Base-by-base conservation (phyloP, 2,329 filamentous ascomycete genomes). In the Epichloe baconii region DNA sequence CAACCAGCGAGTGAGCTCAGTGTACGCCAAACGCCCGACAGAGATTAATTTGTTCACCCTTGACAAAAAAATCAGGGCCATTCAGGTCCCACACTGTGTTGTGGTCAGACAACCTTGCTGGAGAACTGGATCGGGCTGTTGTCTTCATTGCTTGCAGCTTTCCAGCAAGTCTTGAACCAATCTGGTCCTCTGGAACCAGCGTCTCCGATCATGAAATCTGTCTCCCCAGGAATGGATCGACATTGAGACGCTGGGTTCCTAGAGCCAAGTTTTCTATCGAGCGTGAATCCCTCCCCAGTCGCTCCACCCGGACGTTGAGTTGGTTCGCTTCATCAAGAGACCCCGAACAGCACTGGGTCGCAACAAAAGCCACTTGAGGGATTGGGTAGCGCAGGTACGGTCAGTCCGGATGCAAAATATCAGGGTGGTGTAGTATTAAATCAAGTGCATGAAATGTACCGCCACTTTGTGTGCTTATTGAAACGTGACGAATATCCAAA, bases 381-480 rank as follows among this genome's bases (percentile, higher is more conserved):
- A 47, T 37, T 59, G 51, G 2, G 54, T 47, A 11, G 64, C 43
- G 23, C 55, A 4, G 65, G 43, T 63, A 63, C 0, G 58, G 56
- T 11, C 41, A 46, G 7, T 56, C 7, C 0, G 62, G 61, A 38
- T 57, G 48, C 23, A 65, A 57, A 34, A 66, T 41, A 46, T 59
- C 51, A 5, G 62, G 62, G 36, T 61, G 58, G 49, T 62, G 59
- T 15, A 66, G 55, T 15, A 63, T n/a, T 17, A 61, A 40, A 52
- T 66, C 61, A 36, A 67, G 56, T 6, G 60, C 62, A 53, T 59
- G 65, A 46, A 67, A 37, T 31, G 59, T 57, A 21, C 64, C 66
- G 52, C 57, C 62, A 51, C 61, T 65, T 26, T 66, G 65, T 42
- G 58, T 57, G 42, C 51, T 61, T 10, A 65, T 14, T 2, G 58